Conservation (phyloP, 495 filamentous ascomycete genomes). For the Aspergillus incahuasiensis region DNA sequence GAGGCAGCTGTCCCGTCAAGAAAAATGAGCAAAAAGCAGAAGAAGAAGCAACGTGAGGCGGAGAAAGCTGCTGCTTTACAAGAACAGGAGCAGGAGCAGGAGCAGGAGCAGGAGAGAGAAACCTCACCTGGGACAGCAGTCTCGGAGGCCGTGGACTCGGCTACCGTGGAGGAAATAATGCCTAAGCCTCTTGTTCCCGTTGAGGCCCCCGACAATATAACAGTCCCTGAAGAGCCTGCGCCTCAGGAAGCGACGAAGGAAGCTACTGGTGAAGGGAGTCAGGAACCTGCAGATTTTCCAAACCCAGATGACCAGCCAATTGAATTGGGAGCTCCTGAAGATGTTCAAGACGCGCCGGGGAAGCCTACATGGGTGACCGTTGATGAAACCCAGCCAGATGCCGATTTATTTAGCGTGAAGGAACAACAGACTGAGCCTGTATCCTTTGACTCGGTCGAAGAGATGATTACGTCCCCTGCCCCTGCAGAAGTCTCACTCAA, state of each 20-base stretch:
- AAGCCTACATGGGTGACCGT: not conserved
- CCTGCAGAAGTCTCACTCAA: not conserved
- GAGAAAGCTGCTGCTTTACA: slow-evolving; percentile 6
- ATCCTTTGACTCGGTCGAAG: not conserved
- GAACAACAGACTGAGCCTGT: not conserved
- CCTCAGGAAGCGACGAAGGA: not conserved
- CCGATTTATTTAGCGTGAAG: not conserved
- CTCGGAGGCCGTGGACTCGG: not conserved
- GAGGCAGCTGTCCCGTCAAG: slow-evolving; percentile 16
- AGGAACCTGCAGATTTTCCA: not conserved
- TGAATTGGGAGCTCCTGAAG: not conserved
- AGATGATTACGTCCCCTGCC: not conserved
- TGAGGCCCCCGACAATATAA: not conserved
- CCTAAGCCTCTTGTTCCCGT: not conserved
- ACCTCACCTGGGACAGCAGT: not conserved
- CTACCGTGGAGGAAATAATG: not conserved
- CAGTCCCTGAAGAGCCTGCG: not conserved
- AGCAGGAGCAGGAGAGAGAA: not conserved
- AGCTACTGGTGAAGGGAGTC: not conserved
- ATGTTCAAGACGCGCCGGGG: not conserved
- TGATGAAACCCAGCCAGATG: not conserved
- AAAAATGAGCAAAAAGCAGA: slow-evolving; percentile 32
- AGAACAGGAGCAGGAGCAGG: too few relatives aligned
- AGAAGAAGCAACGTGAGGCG: slow-evolving; percentile 27
- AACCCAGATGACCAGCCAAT: not conserved